phyloP scores from a whole-genome alignment of 2,329 filamentous ascomycete genomes.

The Coniochaeta ligniaria region DNA sequence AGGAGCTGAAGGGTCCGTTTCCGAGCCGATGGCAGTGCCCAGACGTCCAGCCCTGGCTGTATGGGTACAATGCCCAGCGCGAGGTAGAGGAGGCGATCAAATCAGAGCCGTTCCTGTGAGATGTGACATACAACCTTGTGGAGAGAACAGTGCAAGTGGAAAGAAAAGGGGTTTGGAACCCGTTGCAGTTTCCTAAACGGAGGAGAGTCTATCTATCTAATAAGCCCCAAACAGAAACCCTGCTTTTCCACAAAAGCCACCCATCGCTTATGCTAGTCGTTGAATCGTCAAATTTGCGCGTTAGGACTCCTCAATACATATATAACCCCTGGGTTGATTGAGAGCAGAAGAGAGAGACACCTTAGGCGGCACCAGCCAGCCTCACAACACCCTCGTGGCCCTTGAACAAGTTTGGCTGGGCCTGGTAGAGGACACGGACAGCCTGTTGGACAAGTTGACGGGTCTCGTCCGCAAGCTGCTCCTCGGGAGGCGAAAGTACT shows the following conservation, averaged over 20 bases:
- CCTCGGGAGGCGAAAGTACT: slow-evolving; percentile 63
- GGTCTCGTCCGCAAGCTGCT: slow-evolving; percentile 69
- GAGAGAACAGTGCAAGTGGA: not conserved
- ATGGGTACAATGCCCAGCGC: slow-evolving; percentile 53
- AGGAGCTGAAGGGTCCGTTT: slow-evolving; percentile 40
- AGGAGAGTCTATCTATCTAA: not conserved
- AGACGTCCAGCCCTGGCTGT: slow-evolving; percentile 56
- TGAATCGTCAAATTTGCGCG: not conserved
- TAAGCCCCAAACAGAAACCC: not conserved
- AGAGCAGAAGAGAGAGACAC: not conserved
- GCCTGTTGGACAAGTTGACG: slow-evolving; percentile 59
- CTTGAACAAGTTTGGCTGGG: slow-evolving; percentile 22
- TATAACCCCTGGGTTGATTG: not conserved
- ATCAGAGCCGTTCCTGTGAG: slow-evolving; percentile 11
- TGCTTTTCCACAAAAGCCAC: not conserved
- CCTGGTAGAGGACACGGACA: slow-evolving; percentile 39
- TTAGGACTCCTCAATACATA: not conserved
- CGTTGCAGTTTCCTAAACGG: not conserved
- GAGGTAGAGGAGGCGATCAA: slow-evolving; percentile 36
- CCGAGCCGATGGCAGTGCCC: slow-evolving; percentile 60
- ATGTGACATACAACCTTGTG: not conserved
- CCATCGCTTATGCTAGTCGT: slow-evolving; percentile 2
- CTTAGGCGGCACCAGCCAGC: slow-evolving; percentile 14
- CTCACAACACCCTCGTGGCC: slow-evolving; percentile 19
- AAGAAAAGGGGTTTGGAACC: not conserved